phyloP scores from a whole-genome alignment of 345 rosid species.

The Eucalyptus erythrocorys region DNA sequence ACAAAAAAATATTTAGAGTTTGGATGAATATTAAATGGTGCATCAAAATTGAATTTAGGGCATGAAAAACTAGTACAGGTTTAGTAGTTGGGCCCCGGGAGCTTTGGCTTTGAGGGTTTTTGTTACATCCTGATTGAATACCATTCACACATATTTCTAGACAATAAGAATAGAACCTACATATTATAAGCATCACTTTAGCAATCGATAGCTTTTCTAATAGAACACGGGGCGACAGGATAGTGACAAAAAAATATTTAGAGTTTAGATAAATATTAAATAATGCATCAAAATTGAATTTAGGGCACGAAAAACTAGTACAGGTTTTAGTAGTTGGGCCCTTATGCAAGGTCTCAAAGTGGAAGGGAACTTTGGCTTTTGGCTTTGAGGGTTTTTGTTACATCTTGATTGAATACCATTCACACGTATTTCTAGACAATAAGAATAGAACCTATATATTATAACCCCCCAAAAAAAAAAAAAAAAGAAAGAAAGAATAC shows the following conservation, averaged over 20 bases:
- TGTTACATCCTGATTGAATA: background rate
- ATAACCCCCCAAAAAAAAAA: too few relatives aligned
- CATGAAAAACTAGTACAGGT: background rate
- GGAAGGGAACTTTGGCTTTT: background rate
- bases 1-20: background rate
- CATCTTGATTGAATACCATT: background rate
- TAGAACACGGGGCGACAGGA: background rate
- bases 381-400: background rate
- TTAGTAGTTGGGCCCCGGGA: background rate
- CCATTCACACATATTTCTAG: background rate
- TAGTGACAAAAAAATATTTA: background rate
- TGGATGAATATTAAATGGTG: background rate
- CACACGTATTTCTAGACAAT: background rate
- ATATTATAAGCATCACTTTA: background rate
- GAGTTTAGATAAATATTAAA: background rate
- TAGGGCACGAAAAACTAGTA: background rate
- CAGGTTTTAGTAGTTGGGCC: background rate
- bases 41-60: background rate
- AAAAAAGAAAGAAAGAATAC: too few relatives aligned
- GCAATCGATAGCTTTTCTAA: background rate
- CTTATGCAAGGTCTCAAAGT: background rate
- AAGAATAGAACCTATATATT: background rate
- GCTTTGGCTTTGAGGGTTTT: background rate
- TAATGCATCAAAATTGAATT: background rate
- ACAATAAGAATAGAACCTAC: background rate